These are phyloP conservation scores for Myriosclerotinia curreyana DNA, from an alignment of 2,329 filamentous ascomycete genomes.

Conservation along the genomic window DNA sequence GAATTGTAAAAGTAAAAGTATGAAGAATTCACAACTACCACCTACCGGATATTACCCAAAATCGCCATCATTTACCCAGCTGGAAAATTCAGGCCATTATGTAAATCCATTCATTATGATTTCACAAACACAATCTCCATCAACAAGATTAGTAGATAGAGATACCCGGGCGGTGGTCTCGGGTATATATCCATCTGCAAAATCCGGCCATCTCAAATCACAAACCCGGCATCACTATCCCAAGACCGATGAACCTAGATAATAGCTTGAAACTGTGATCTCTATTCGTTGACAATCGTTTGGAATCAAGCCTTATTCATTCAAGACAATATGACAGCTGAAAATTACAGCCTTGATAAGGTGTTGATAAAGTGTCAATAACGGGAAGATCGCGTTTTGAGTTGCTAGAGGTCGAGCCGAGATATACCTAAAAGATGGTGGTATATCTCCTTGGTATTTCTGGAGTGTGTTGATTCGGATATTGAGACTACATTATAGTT, in stretches of 20 bases:
- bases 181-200: not conserved
- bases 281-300: not conserved
- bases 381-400: not conserved
- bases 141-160: conserved; percentile 2
- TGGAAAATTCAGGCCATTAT: not conserved
- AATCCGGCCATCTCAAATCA: not conserved
- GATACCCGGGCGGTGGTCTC: not conserved
- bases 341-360: not conserved
- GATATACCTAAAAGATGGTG: not conserved
- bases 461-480: not conserved
- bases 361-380: not conserved
- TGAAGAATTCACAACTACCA: not conserved
- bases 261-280: not conserved
- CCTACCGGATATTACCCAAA: not conserved
- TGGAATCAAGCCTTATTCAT: not conserved
- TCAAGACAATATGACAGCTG: not conserved
- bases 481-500: not conserved
- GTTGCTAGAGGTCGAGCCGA: not conserved
- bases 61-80: not conserved
- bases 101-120: not conserved
- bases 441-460: not conserved
- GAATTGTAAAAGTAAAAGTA: not conserved
- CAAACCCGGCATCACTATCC: not conserved
- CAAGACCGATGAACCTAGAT: not conserved
- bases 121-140: not conserved